A percentile compares a stretch with the other conserved stretches of the same genome.
phyloP scores from a whole-genome alignment of 306 rosid species.

The Quercus agrifolia region DNA sequence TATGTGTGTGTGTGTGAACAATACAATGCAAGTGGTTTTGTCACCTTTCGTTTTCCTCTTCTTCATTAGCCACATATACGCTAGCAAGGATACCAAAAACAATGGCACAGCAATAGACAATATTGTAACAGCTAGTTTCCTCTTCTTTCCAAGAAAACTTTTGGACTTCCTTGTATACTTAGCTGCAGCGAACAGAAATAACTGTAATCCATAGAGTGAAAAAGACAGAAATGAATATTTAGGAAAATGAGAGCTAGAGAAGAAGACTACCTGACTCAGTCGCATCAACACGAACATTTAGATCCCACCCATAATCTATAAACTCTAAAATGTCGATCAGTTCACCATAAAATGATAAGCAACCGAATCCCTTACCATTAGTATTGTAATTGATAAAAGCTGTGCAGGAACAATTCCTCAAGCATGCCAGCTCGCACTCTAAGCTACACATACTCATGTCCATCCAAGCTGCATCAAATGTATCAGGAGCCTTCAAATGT shows the following conservation, averaged over 20 bases:
- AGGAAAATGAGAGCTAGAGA: not conserved
- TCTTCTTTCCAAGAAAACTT: no score
- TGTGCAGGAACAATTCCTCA: constrained; percentile 27
- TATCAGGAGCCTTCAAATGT: not conserved
- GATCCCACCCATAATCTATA: constrained; percentile 5
- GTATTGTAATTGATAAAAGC: constrained; percentile 24
- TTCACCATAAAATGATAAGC: constrained; percentile 28
- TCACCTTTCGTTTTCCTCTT: not conserved
- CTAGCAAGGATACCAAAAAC: not conserved
- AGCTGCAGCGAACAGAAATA: not conserved
- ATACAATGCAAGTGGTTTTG: no score
- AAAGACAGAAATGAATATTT: not conserved
- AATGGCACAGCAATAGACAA: not conserved
- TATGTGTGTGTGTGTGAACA: no score
- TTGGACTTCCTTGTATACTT: not conserved
- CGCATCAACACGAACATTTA: constrained; percentile 22
- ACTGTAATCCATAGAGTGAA: not conserved
- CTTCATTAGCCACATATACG: not conserved
- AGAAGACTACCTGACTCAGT: not conserved
- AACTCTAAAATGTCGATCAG: constrained; percentile 23
- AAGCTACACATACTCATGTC: not conserved
- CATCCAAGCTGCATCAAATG: not conserved
- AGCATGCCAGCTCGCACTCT: constrained; percentile 17
- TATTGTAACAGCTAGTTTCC: not conserved
- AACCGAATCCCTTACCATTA: not conserved